phyloP scores from a whole-genome alignment of 352 stramenopile species.

The Pythium monospermum region DNA sequence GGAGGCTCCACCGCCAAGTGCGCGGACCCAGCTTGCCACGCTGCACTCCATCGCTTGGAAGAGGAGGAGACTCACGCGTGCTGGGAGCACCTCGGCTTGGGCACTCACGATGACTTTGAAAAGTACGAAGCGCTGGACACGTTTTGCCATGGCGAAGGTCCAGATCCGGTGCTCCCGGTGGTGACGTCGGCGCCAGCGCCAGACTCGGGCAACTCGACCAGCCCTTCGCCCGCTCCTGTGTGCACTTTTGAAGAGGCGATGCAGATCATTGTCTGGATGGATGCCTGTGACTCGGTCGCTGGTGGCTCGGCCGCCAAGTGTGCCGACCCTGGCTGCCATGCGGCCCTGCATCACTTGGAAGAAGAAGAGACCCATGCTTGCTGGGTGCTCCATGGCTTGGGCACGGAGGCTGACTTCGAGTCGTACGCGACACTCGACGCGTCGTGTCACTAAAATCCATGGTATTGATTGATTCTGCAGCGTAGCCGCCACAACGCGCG shows the following conservation, averaged over 20 bases:
- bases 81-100: conserved; percentile 28
- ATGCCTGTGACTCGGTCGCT: conserved; percentile 30
- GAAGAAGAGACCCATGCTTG: conserved; percentile 36
- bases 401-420: conserved; percentile 30
- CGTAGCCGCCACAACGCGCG: no score
- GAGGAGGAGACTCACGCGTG: conserved; percentile 36
- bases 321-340: conserved; percentile 25
- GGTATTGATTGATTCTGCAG: no score
- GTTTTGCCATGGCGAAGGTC: conserved; percentile 37
- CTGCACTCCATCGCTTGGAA: conserved; percentile 32
- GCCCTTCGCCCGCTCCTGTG: neutral
- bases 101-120: conserved; percentile 22
- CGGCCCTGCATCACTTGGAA: conserved; percentile 32
- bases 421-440: conserved; percentile 35
- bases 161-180: conserved; percentile 25
- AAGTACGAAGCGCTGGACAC: conserved; percentile 36
- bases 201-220: conserved; percentile 1
- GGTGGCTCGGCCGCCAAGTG: conserved; percentile 36
- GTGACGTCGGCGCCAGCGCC: neutral
- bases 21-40: conserved; percentile 27
- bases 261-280: conserved; percentile 16
- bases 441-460: conserved; percentile 37
- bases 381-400: conserved; percentile 28
- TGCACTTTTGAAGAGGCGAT: conserved; percentile 8
- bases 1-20: conserved; percentile 33